Evolutionary conservation across 768 basidiomycete genomes (phyloP), one percentile per base, ranked within the genome.

Genomic region (Russula lepida): DNA sequence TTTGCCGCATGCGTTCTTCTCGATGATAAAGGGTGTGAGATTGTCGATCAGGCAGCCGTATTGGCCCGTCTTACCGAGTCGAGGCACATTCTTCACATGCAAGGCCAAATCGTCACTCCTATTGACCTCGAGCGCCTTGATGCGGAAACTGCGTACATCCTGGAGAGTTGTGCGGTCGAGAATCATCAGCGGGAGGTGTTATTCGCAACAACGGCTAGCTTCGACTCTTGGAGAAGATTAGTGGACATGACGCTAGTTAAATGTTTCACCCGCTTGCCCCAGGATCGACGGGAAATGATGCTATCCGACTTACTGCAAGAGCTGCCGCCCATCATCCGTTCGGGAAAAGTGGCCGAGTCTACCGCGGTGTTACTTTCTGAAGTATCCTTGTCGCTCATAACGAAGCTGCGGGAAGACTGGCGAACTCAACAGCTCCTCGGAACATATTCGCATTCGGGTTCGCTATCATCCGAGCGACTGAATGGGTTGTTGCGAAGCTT

Each of bases 291-390:
- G 27, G 94, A 98, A 72, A 86, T 84, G 63, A 87, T 95, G 77
- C 77, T 97, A 6, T 92, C 95, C 67, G 95, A 97, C 69, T 76
- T 98, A 21, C 79, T 98, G 21, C 86, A 89, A 67, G 85, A 90
- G 23, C 78, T 97, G 23, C 88, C 93, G 1, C 72, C 78, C 2
- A 82, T 82, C 23, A 79, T 95, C 47, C 81, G 79, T 32, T 85
- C 84, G 0, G 73, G 77, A 12, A 85, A 84, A 58, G 75, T 87
- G 23, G 80, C 86, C 39, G 85, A 89, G 59, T 76, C 84, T 3
- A 88, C 91, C 1, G 81, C 90, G 12, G 79, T 94, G n/a, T 74
- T 95, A 3, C 78, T 98, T 8, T 88, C 92, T 1, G 93, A 95
- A 68, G 82, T 84, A 0, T 79, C 89, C 6, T 71, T 98, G 25